Base-by-base conservation (phyloP, 768 basidiomycete genomes). In the Collybia sordida region DNA sequence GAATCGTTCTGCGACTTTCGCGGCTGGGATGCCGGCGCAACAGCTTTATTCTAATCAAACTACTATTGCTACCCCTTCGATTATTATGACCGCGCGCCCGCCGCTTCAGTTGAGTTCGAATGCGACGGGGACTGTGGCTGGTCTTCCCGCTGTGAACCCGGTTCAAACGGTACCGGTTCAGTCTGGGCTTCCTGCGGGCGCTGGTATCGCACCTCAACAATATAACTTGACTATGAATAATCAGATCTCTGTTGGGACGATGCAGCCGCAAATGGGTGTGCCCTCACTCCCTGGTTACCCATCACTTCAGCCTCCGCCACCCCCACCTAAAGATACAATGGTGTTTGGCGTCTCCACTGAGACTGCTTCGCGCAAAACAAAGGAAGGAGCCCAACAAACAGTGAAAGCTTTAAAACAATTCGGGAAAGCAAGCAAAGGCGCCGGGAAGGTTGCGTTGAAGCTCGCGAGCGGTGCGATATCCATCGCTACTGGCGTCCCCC, bases 321-420 rank as follows among this genome's bases (percentile, higher is more conserved):
- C 3, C 14, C 31, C 31, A 31, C 31, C 3, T 31, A 31, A 31
- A 31, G 31, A 31, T 31, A 4, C 52, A 45, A 15, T 31, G 36
- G 22, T 21, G 18, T 14, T 49, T 21, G 41, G 46, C 50, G 31
- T 56, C 21, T 44, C 55, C 1, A 25, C 57, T 3, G 47, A 58
- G 12, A 27, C 51, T 12, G 54, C 56, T 1, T 51, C 55, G 25
- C 52, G 55, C 21, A 54, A 59, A 49, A 55, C 58, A 1, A 53
- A 46, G 23, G 36, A 42, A 35, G 49, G 49, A 0, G 44, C 44
- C 9, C 28, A 37, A 25, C 21, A 41, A 47, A 25, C 47, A 19
- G 27, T 48, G 50, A 53, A 57, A 28, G 42, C 21, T 7, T 42
- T 54, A 17, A 53, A 45, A 18, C 50, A 42, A 38, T 17, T 51